phyloP scores from a whole-genome alignment of 2,329 filamentous ascomycete species.

The Exophiala dermatitidis region DNA sequence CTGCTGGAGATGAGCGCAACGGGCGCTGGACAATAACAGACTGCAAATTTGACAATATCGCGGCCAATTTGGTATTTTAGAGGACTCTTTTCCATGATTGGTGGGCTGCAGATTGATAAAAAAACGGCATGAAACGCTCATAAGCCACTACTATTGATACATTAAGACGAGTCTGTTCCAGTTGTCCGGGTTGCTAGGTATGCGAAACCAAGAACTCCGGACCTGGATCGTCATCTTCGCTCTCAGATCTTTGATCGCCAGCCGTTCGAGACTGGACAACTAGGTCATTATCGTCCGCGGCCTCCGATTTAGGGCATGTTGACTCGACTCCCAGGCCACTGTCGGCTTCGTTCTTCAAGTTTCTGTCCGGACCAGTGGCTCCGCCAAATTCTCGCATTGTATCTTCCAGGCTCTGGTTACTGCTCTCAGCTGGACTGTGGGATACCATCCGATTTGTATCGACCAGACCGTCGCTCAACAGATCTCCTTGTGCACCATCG shows the following conservation, averaged over 20 bases:
- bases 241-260: constrained; percentile 14
- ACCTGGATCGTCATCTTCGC: constrained; percentile 27
- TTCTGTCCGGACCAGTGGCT: constrained; percentile 6
- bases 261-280: neutral
- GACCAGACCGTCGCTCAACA: constrained; percentile 4
- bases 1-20: constrained; percentile 6
- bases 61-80: too few species aligned
- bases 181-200: neutral
- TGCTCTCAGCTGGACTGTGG: constrained; percentile 14
- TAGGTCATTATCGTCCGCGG: neutral
- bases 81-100: too few species aligned
- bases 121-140: neutral
- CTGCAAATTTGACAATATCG: neutral
- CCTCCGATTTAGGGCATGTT: neutral
- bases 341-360: constrained; percentile 1
- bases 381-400: constrained; percentile 21
- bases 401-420: constrained; percentile 25
- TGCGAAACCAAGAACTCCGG: constrained; percentile 28
- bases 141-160: neutral
- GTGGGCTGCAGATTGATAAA: too few species aligned
- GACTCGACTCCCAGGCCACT: neutral
- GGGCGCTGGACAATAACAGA: neutral
- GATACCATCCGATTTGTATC: neutral
- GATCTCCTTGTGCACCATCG: constrained; percentile 12
- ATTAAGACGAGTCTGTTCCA: neutral